Evolutionary conservation across 257 asterid species (phyloP).

Genomic region (Jacaranda copaia): DNA sequence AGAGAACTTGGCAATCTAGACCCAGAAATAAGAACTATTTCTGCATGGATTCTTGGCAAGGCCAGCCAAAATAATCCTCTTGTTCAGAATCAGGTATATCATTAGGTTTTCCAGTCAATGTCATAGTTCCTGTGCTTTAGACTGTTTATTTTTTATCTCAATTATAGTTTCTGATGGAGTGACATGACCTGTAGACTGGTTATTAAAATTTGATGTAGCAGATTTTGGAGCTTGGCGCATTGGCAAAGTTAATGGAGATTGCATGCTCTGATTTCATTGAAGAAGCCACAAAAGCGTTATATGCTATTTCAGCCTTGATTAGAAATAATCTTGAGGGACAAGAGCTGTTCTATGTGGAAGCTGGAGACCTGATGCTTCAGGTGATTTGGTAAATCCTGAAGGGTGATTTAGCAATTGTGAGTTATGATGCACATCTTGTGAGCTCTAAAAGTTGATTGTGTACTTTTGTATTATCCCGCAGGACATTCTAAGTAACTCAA

Average conservation of each 20-base stretch:
- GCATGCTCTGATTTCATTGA: conserved; percentile 56
- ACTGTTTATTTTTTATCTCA: neutral
- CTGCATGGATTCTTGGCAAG: conserved; percentile 89
- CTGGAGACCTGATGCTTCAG: conserved; percentile 85
- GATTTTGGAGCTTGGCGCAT: conserved; percentile 77
- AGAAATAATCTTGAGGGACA: conserved; percentile 71
- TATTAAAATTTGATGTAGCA: conserved; percentile 43
- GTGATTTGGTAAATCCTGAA: conserved; percentile 48
- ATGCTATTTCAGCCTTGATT: conserved; percentile 83
- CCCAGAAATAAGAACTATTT: conserved; percentile 62
- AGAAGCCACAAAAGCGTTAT: conserved; percentile 83
- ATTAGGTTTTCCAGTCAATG: conserved; percentile 24
- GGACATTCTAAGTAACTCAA: conserved; percentile 75
- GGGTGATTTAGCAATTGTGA: conserved; percentile 15
- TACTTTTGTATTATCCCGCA: conserved; percentile 41
- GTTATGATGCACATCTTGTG: conserved; percentile 25
- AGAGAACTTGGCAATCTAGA: conserved; percentile 58
- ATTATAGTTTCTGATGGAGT: neutral
- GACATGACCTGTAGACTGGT: conserved; percentile 29
- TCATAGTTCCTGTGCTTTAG: neutral
- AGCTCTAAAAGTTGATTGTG: conserved; percentile 22
- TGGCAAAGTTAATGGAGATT: conserved; percentile 71
- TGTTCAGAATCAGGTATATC: conserved; percentile 81
- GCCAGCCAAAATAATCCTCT: conserved; percentile 85
- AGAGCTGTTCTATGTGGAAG: conserved; percentile 63